Evolutionary conservation across 371 early-diverging fungal species (phyloP).

Genomic region (Mortierella sp.): DNA sequence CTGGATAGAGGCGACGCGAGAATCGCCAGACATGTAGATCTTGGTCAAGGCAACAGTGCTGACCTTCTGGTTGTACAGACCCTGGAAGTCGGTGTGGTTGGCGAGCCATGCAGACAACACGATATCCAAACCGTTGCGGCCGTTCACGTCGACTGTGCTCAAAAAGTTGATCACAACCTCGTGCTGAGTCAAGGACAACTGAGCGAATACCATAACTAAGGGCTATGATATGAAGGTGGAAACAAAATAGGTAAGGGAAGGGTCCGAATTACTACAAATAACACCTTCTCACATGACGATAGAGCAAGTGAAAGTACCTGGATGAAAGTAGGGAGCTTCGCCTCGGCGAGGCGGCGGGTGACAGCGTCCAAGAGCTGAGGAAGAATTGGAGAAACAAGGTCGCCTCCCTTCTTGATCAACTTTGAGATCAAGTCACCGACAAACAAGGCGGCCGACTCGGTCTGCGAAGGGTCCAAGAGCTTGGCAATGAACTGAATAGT

Average conservation of each 20-base stretch:
- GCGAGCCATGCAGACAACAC: conserved; percentile 84
- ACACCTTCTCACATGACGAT: too few species aligned
- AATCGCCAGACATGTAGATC: conserved; percentile 75
- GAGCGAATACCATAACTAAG: conserved; percentile 90
- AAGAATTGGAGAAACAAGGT: conserved; percentile 75
- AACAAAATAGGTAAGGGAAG: background rate
- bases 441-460: conserved; percentile 87
- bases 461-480: conserved; percentile 77
- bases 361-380: conserved; percentile 87
- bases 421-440: conserved; percentile 91
- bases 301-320: conserved; percentile 65
- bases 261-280: background rate
- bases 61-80: conserved; percentile 82
- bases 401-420: conserved; percentile 85
- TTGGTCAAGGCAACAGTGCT: conserved; percentile 86
- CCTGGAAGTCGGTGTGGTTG: conserved; percentile 80
- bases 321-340: conserved; percentile 82
- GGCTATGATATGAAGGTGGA: conserved; percentile 61
- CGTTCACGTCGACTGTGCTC: conserved; percentile 63
- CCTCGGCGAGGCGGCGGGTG: conserved; percentile 74
- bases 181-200: conserved; percentile 80
- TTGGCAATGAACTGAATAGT: conserved; percentile 85
- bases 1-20: conserved; percentile 72
- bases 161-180: conserved; percentile 80
- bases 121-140: conserved; percentile 75